Evolutionary conservation across 2,329 filamentous ascomycete species (phyloP).

Genomic region (Aspergillus sp.): DNA sequence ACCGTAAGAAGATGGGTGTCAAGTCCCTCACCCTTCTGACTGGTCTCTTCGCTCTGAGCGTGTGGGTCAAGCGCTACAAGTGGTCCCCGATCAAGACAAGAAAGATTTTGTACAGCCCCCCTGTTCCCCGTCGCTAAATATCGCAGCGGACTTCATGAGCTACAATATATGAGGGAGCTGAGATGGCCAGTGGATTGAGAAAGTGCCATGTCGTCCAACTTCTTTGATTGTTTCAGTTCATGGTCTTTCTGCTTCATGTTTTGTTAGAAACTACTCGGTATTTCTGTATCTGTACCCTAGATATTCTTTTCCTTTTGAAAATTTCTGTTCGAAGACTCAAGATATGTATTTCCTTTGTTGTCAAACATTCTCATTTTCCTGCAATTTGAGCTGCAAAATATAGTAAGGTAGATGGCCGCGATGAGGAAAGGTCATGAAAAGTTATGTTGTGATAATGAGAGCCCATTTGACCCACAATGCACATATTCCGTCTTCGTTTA

Average conservation of each 20-base stretch:
- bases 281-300: conserved; percentile 39
- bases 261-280: conserved; percentile 34
- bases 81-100: conserved; percentile 94
- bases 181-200: conserved; percentile 19
- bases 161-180: conserved; percentile 23
- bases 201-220: conserved; percentile 19
- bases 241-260: conserved; percentile 25
- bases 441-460: too few species aligned
- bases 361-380: not conserved
- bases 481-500: not conserved
- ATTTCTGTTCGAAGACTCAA: conserved; percentile 34
- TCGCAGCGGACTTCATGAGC: conserved; percentile 23
- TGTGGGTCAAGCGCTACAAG: conserved; percentile 99
- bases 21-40: conserved; percentile 81
- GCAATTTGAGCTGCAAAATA: not conserved
- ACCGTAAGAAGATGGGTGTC: conserved; percentile 99
- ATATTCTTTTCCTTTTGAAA: conserved; percentile 34
- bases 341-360: conserved; percentile 34
- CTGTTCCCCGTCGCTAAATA: conserved; percentile 39
- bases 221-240: conserved; percentile 17
- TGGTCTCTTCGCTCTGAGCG: conserved; percentile 74
- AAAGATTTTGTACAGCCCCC: conserved; percentile 84
- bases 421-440: too few species aligned
- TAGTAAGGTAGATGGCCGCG: too few species aligned
- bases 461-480: not conserved